Evolutionary conservation across 164 flowering plant genomes (phyloP), one percentile per base, ranked within the genome.

Genomic region (Piper betle): DNA sequence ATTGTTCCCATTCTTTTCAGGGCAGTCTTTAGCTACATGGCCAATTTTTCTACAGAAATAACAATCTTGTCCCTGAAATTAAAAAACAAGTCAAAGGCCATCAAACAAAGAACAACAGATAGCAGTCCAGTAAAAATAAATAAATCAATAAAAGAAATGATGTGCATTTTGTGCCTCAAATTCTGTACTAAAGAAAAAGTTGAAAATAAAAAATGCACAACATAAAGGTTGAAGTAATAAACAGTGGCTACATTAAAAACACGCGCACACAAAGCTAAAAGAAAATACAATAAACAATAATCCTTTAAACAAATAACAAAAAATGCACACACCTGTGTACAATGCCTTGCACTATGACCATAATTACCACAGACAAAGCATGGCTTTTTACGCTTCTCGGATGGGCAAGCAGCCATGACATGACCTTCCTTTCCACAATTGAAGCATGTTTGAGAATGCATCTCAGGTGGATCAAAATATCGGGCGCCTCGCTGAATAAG

Each of bases 311-410:
- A 19, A 13, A 43, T 41, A 38, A 37, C n/a, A n/a, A n/a, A n/a
- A n/a, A n/a, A n/a, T n/a, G n/a, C n/a, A 37, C 40, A 33, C 69
- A 92, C 99, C 97, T 90, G 80, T n/a, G 71, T 40, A 69, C 99
- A 93, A 12, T 75, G 66, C 72, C 75, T 90, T 12, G 69, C 84
- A 77, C 61, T 62, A 63, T 88, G 99, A 39, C 86, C 97, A 18
- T 81, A 72, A 72, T 90, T 84, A 63, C 99, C 99, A 70, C 99
- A 93, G 56, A 88, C 78, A 77, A 81, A 93, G 71, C 99, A 93
- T 18, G 99, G 96, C 58, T 81, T 85, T 68, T 66, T 78, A 63
- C 79, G 79, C 69, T 65, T 81, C 59, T 73, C 69, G 33, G 71
- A 37, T 6, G 76, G 70, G 72, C 92, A 86, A 20, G 75, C 75